Evolutionary conservation across 805 yeast genomes (phyloP).

Genomic region (Wickerhamiella occidentalis): DNA sequence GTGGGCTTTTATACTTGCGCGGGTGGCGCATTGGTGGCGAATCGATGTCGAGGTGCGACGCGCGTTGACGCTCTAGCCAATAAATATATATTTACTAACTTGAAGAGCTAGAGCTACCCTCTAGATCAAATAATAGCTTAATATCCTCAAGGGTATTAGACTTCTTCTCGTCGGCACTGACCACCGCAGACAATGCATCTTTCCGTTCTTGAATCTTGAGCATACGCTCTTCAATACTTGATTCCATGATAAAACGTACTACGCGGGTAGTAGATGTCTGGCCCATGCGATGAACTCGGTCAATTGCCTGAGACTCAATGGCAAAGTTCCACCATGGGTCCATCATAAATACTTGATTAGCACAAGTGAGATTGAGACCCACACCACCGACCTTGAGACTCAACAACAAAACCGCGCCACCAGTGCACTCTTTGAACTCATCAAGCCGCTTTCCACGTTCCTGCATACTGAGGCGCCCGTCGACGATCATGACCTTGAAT

Average conservation of each 20-base stretch:
- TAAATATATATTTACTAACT: no score
- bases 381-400: constrained; percentile 92
- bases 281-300: constrained; percentile 83
- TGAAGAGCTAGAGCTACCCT: neutral
- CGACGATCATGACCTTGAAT: constrained; percentile 56
- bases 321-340: constrained; percentile 98
- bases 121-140: constrained; percentile 25
- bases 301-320: constrained; percentile 82
- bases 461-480: constrained; percentile 60
- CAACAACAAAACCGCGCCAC: constrained; percentile 42
- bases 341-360: constrained; percentile 77
- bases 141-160: constrained; percentile 29
- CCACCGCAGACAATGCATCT: constrained; percentile 28
- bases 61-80: no score
- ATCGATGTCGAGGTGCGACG: no score
- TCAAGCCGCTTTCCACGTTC: constrained; percentile 52
- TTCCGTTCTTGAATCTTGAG: constrained; percentile 76
- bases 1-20: neutral
- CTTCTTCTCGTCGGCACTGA: constrained; percentile 29
- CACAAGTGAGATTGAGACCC: constrained; percentile 76
- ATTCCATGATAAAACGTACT: constrained; percentile 65
- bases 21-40: neutral
- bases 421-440: constrained; percentile 35
- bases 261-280: constrained; percentile 64
- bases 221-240: constrained; percentile 82